Evolutionary conservation across 2,329 filamentous ascomycete species (phyloP).

Genomic region (Penicillium sp.): DNA sequence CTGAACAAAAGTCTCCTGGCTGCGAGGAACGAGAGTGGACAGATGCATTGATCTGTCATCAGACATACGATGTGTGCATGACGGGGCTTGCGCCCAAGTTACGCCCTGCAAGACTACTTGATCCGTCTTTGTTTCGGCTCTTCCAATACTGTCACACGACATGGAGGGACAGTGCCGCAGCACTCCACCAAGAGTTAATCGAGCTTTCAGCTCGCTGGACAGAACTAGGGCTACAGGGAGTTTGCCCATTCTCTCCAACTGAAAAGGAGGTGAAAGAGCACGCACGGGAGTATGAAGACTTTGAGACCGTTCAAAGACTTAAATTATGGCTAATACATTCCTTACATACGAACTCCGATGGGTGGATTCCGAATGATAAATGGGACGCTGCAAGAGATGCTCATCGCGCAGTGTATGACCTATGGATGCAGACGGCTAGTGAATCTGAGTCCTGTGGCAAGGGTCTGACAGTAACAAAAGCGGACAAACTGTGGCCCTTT

Average conservation of each 20-base stretch:
- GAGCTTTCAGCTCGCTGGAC: slow-evolving; percentile 19
- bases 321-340: slow-evolving; percentile 27
- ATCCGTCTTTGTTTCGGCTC: too few relatives aligned
- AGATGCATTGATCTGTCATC: too few relatives aligned
- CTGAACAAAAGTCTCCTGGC: too few relatives aligned
- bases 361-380: slow-evolving; percentile 32
- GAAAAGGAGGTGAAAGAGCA: slow-evolving; percentile 27
- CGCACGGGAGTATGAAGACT: slow-evolving; percentile 29
- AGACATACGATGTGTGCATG: too few relatives aligned
- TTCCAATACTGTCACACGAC: too few relatives aligned
- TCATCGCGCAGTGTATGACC: slow-evolving; percentile 27
- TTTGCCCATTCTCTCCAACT: slow-evolving; percentile 26
- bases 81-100: too few relatives aligned
- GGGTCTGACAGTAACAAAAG: slow-evolving; percentile 24
- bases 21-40: too few relatives aligned
- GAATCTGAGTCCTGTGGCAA: slow-evolving; percentile 22
- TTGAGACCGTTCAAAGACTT: slow-evolving; percentile 28
- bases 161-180: too few relatives aligned
- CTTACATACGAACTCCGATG: slow-evolving; percentile 31
- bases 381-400: slow-evolving; percentile 28
- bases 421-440: slow-evolving; percentile 30
- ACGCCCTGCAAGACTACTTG: too few relatives aligned
- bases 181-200: too few relatives aligned
- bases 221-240: slow-evolving; percentile 23
- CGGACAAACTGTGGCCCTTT: slow-evolving; percentile 29